phyloP scores from a whole-genome alignment of 148 eudicot genomes.

The Suaeda aralocaspica region DNA sequence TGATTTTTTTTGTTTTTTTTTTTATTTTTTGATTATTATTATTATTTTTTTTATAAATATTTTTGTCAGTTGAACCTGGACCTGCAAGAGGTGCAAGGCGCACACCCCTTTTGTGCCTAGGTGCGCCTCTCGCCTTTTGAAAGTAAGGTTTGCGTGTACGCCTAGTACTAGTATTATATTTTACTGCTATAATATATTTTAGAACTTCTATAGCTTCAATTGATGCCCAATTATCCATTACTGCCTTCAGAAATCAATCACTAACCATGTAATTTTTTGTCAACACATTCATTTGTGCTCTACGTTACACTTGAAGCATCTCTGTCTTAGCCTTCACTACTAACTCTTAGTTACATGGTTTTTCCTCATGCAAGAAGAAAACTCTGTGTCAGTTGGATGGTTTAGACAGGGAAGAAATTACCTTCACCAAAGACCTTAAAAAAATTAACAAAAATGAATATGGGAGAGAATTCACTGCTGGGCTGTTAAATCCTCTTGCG shows the following conservation, averaged over 20 bases:
- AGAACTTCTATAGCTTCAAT: too few species aligned
- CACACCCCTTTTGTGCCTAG: too few species aligned
- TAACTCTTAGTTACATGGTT: neutral
- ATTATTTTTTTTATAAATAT: too few species aligned
- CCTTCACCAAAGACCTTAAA: neutral
- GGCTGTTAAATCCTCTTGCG: neutral
- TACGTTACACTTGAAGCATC: neutral
- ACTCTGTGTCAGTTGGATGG: neutral
- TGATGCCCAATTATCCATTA: too few species aligned
- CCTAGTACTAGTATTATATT: too few species aligned
- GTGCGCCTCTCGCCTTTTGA: too few species aligned
- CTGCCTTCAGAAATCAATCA: neutral
- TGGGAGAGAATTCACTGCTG: neutral
- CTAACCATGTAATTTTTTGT: neutral
- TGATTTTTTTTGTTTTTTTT: too few species aligned
- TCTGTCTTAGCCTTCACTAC: neutral
- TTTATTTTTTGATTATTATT: too few species aligned
- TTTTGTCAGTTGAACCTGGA: too few species aligned
- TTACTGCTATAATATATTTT: neutral
- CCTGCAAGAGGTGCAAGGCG: too few species aligned
- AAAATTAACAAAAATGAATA: too few species aligned
- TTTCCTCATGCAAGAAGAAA: neutral
- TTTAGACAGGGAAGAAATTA: neutral
- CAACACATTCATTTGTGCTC: neutral
- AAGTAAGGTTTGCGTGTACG: too few species aligned